phyloP scores from a whole-genome alignment of 1,284 basidiomycete species.

The Ceratobasidium sp. region DNA sequence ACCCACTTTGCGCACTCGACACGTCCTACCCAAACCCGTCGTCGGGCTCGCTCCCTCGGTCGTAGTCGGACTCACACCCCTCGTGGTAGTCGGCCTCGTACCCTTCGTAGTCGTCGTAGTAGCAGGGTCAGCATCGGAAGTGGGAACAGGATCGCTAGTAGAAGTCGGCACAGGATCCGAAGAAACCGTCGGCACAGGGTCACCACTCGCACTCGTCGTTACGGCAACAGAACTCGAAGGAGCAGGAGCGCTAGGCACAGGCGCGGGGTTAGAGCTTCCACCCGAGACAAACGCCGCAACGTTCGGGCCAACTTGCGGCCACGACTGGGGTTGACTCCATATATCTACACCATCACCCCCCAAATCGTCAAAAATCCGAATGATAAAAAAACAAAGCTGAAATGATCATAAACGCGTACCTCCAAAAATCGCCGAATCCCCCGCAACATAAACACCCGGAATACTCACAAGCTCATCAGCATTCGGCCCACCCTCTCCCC shows the following conservation, averaged over 20 bases:
- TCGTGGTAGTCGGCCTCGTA: too few species aligned
- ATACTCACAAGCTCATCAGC: conserved; percentile 44
- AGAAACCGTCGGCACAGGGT: not conserved
- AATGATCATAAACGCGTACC: not conserved
- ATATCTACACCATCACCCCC: conserved; percentile 8
- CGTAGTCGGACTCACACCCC: not conserved
- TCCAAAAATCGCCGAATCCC: conserved; percentile 37
- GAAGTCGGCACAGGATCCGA: too few species aligned
- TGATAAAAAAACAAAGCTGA: not conserved
- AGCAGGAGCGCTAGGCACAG: conserved; percentile 2
- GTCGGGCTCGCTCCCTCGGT: not conserved
- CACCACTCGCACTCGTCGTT: not conserved
- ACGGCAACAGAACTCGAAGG: not conserved
- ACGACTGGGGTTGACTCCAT: conserved; percentile 27
- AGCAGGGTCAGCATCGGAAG: too few species aligned
- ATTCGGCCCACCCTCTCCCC: conserved; percentile 41
- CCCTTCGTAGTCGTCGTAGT: too few species aligned
- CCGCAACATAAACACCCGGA: conserved; percentile 44
- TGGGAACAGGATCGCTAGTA: too few species aligned
- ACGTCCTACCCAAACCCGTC: not conserved
- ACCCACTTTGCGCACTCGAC: not conserved
- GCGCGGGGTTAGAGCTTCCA: not conserved
- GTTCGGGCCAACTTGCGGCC: conserved; percentile 39
- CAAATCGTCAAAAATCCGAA: not conserved
- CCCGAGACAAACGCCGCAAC: conserved; percentile 39